Base-by-base conservation (phyloP, 768 basidiomycete species). In the Psilocybe cyanescens region DNA sequence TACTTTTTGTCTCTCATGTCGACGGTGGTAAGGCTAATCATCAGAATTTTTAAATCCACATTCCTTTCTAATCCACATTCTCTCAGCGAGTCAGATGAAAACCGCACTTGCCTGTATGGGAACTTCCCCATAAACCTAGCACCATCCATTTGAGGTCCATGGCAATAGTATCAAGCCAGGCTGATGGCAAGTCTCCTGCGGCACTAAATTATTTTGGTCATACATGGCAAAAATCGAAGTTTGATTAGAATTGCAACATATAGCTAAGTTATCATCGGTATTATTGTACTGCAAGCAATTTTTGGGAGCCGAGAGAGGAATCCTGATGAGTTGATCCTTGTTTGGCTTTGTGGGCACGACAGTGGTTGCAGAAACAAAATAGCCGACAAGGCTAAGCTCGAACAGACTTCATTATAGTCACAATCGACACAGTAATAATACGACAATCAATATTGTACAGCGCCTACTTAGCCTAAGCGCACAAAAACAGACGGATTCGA, bases 281-380 rank as follows among this genome's bases (percentile, higher is more conserved):
- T 12, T 16, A 16, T 46, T 46, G 19, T 6, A 46, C 16, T 16
- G 16, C 14, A 46, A 46, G 14, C 14, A 46, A 6, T 2, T 12
- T 46, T 16, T 16, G 16, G 9, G 45, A 46, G 45, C 45, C 14
- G 45, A 24, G 19, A 24, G 14, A 49, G 28, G 47, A 11, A 24
- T 35, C 19, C n/a, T 49, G 47, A 6, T 37, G 24, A 46, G 45
- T 56, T 56, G 41, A 46, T 41, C 41, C n/a, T 56, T 56, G 55
- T 56, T 56, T 56, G 55, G 41, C 41, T 9, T 45, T 56, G 45
- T 56, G 39, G 55, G 33, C 33, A 53, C 51, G 31, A 31, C 33
- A 17, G 19, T 33, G 33, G 51, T 12, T 7, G 19, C 0, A 33
- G 49, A 5, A 33, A 11, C 29, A 53, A 53, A 37, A 53, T 53